Conservation (phyloP, 208 protist genomes). For the Trypanosoma brucei region DNA sequence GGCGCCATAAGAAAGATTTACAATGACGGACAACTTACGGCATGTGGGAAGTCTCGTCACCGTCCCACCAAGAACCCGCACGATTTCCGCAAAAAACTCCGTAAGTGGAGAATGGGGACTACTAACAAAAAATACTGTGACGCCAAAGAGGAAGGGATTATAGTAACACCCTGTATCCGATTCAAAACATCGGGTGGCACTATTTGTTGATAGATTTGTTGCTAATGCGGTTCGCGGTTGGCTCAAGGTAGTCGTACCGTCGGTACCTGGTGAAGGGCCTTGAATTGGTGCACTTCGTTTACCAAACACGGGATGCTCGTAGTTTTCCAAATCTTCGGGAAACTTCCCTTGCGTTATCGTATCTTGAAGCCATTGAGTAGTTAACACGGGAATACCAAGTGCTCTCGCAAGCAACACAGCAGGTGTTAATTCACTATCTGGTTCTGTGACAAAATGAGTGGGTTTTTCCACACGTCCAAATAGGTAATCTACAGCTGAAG, state of each 20-base stretch:
- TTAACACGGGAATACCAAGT: slow-evolving; percentile 54
- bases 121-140: slow-evolving; percentile 33
- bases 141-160: slow-evolving; percentile 46
- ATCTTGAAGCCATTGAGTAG: slow-evolving; percentile 69
- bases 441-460: slow-evolving; percentile 22
- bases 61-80: slow-evolving; percentile 61
- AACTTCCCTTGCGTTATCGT: slow-evolving; percentile 51
- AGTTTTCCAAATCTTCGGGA: slow-evolving; percentile 24
- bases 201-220: not conserved
- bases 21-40: slow-evolving; percentile 36
- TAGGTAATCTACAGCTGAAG: slow-evolving; percentile 11
- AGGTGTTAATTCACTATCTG: slow-evolving; percentile 35
- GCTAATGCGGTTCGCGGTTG: not conserved
- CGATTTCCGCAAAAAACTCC: slow-evolving; percentile 46
- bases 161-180: slow-evolving; percentile 43
- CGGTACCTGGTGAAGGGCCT: no score
- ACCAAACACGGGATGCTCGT: slow-evolving; percentile 14
- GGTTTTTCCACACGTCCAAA: slow-evolving; percentile 23
- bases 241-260: not conserved
- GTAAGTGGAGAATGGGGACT: slow-evolving; percentile 15
- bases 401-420: slow-evolving; percentile 48
- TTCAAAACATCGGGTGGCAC: slow-evolving; percentile 9
- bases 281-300: not conserved
- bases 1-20: slow-evolving; percentile 32
- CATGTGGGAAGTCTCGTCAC: slow-evolving; percentile 40